Percentiles rank a stretch among this genome's conserved stretches.
These are phyloP conservation scores for Trichophyton rubrum DNA, from an alignment of 2,329 filamentous ascomycete species.

Conservation along the genomic window DNA sequence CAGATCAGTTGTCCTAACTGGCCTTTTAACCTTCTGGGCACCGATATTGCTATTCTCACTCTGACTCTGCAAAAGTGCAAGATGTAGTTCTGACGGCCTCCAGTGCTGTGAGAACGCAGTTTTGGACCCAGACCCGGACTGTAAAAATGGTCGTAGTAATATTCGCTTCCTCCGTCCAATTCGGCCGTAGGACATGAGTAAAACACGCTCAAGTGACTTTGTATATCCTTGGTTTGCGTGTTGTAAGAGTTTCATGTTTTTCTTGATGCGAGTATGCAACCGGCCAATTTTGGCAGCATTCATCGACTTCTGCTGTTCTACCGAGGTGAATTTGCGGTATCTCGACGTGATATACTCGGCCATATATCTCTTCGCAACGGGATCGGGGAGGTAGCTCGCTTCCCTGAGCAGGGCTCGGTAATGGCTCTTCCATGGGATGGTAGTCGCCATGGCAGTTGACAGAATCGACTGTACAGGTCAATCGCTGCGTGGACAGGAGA, in stretches of 20 bases:
- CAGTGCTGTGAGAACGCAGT: constrained; percentile 9
- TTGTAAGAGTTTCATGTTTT: constrained; percentile 34
- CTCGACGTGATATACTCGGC: constrained; percentile 36
- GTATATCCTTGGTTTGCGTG: constrained; percentile 46
- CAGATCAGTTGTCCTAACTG: constrained; percentile 7
- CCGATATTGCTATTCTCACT: constrained; percentile 14
- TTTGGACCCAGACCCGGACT: constrained; percentile 6
- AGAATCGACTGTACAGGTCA: not conserved
- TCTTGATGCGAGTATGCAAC: constrained; percentile 19
- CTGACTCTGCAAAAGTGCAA: constrained; percentile 5
- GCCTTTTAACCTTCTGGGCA: constrained; percentile 16
- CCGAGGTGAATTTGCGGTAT: constrained; percentile 33
- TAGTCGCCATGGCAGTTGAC: not conserved
- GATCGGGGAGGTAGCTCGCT: constrained; percentile 49
- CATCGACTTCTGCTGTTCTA: not conserved
- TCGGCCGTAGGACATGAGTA: constrained; percentile 46
- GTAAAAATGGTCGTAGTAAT: constrained; percentile 27
- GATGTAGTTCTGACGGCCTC: constrained; percentile 7
- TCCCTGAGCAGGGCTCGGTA: constrained; percentile 47
- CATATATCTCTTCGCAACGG: constrained; percentile 40
- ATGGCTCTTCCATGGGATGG: constrained; percentile 31
- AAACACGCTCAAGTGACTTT: constrained; percentile 38
- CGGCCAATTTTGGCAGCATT: not conserved
- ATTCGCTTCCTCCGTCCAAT: constrained; percentile 40
- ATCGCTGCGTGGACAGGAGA: not conserved